Conservation (phyloP, 768 basidiomycete species). For the Albatrellus ellisii region DNA sequence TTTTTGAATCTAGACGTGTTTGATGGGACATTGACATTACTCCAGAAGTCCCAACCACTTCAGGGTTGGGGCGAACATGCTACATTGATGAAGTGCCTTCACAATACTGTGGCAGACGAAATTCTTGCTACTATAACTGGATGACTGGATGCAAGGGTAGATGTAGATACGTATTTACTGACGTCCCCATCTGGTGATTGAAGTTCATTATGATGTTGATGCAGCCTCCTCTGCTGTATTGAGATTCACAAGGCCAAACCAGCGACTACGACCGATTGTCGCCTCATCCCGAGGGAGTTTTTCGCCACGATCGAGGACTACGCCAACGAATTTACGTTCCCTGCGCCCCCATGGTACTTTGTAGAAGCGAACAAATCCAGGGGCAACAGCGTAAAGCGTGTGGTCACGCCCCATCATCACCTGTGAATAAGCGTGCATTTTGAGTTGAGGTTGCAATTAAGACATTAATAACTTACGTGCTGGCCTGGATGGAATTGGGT, state of each 20-base stretch:
- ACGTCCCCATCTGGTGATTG: too few relatives aligned
- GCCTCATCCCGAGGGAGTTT: constrained; percentile 74
- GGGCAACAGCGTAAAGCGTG: constrained; percentile 81
- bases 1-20: too few relatives aligned
- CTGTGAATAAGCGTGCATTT: background rate
- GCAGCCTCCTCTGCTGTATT: constrained; percentile 18
- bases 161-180: too few relatives aligned
- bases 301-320: constrained; percentile 75
- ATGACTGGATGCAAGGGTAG: too few relatives aligned
- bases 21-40: too few relatives aligned
- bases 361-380: constrained; percentile 94
- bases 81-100: too few relatives aligned
- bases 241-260: constrained; percentile 67
- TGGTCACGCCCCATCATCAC: constrained; percentile 69
- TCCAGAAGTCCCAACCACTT: too few relatives aligned
- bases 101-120: too few relatives aligned
- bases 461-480: constrained; percentile 42
- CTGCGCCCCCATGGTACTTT: constrained; percentile 61
- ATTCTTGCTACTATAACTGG: too few relatives aligned
- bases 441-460: background rate
- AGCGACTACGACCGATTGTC: constrained; percentile 65
- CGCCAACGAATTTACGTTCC: constrained; percentile 71
- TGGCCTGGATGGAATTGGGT: constrained; percentile 89
- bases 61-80: too few relatives aligned
- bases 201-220: background rate